These are phyloP conservation scores for Tolypocladium ophioglossoides DNA, from an alignment of 2,329 filamentous ascomycete genomes.

Conservation along the genomic window DNA sequence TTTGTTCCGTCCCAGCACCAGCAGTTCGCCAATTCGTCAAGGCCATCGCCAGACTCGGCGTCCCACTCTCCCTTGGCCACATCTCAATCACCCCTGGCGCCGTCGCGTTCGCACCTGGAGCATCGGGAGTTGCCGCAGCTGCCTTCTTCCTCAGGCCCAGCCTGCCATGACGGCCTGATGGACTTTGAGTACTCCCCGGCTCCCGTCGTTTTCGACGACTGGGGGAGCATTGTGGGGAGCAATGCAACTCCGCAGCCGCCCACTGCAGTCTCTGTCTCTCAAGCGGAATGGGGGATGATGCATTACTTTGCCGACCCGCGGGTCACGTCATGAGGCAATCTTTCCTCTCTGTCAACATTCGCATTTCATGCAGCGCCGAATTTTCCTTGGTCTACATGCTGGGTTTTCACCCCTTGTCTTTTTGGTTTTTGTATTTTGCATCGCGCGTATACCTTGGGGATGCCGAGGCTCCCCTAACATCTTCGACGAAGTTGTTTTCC, in stretches of 20 bases:
- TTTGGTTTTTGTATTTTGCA: background rate
- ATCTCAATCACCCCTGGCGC: constrained; percentile 16
- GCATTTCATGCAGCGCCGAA: background rate
- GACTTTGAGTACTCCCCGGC: constrained; percentile 32
- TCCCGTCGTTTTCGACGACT: constrained; percentile 28
- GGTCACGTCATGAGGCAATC: constrained; percentile 13
- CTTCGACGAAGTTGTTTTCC: background rate
- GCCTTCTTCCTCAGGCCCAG: constrained; percentile 12
- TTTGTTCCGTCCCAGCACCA: constrained; percentile 22
- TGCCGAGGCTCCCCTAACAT: background rate
- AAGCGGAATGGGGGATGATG: constrained; percentile 21
- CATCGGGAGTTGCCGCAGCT: constrained; percentile 26
- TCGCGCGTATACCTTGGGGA: background rate
- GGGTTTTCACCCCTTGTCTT: background rate
- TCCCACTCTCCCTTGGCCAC: constrained; percentile 17
- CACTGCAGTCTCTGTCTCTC: constrained; percentile 4
- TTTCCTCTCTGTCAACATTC: background rate
- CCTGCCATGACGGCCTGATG: constrained; percentile 23
- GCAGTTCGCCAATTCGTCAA: constrained; percentile 13
- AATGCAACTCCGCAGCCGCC: constrained; percentile 14
- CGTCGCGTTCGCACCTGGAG: constrained; percentile 18
- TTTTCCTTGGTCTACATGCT: background rate
- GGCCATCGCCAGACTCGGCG: constrained; percentile 22
- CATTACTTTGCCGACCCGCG: constrained; percentile 22
- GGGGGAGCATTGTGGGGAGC: constrained; percentile 26